Evolutionary conservation across 352 stramenopile species (phyloP).

Genomic region (Globisporangium barbulae): DNA sequence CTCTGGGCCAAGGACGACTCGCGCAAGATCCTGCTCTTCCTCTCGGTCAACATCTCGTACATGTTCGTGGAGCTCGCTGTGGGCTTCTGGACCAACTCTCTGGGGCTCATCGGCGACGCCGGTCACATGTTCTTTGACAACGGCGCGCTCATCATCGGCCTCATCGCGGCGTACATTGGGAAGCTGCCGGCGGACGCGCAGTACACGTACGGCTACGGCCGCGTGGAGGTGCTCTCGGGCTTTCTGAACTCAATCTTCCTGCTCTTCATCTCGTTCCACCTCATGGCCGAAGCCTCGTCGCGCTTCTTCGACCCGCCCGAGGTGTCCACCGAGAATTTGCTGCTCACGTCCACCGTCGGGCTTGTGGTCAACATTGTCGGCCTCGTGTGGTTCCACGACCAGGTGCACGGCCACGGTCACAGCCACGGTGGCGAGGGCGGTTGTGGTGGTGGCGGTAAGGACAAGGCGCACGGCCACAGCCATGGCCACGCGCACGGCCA

Average conservation of each 20-base stretch:
- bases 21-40: constrained; percentile 79
- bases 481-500: constrained; percentile 36
- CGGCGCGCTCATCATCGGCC: constrained; percentile 76
- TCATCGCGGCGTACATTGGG: constrained; percentile 81
- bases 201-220: constrained; percentile 86
- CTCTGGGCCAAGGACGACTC: constrained; percentile 61
- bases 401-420: constrained; percentile 76
- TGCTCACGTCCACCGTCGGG: constrained; percentile 81
- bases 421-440: constrained; percentile 36
- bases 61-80: constrained; percentile 88
- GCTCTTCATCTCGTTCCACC: constrained; percentile 77
- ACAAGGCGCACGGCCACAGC: constrained; percentile 48
- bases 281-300: constrained; percentile 76
- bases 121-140: constrained; percentile 91
- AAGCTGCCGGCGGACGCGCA: constrained; percentile 60
- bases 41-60: constrained; percentile 76
- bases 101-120: constrained; percentile 84
- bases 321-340: constrained; percentile 78
- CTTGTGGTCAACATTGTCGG: constrained; percentile 86
- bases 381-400: constrained; percentile 89
- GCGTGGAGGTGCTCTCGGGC: constrained; percentile 83
- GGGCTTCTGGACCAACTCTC: constrained; percentile 80
- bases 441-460: constrained; percentile 28
- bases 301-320: constrained; percentile 75
- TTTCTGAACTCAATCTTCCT: constrained; percentile 87